Base-by-base conservation (phyloP, 75 land plant species). In the Pinus taeda region DNA sequence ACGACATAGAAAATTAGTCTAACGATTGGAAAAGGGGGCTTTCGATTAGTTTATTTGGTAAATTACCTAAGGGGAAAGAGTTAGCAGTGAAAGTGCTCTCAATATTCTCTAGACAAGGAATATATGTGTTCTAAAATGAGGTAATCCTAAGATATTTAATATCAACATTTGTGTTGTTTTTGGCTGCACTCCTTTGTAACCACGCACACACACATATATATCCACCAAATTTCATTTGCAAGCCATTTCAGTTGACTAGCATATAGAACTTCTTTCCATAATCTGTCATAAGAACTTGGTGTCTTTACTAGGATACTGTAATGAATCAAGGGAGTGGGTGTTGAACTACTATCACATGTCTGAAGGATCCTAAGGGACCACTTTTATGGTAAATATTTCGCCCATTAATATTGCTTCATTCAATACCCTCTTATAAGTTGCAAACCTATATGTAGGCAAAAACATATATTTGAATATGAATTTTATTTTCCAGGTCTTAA, bases 201-300 rank as follows among this genome's bases (percentile, higher is more conserved):
- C 1, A 61, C 11, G 11, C 24, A n/a, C n/a, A n/a, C n/a, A n/a
- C n/a, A n/a, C n/a, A n/a, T n/a, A n/a, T n/a, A n/a, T n/a, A n/a
- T n/a, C n/a, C 13, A 49, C 1, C 8, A 61, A 22, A 22, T 2
- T 21, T 21, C 63, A 21, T 8, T 2, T 61, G 12, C 22, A 3
- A 0, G 22, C 13, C 13, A 61, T 22, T 61, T 11, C 2, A 15
- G 4, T 11, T 7, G 15, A 63, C 4, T 3, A 6, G 15, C 36
- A 83, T 66, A 83, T 83, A 4, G 73, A 83, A 26, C 69, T 83
- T 6, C 77, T 83, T 1, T 83, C 85, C 8, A 57, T 79, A 24
- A 74, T 81, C 2, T 79, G 81, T 60, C 85, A 83, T 53, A 63
- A 70, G 15, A 83, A 76, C 59, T 70, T 81, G 59, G 78, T 83